Evolutionary conservation across 768 basidiomycete genomes (phyloP).

Genomic region (Butyriboletus loyo): DNA sequence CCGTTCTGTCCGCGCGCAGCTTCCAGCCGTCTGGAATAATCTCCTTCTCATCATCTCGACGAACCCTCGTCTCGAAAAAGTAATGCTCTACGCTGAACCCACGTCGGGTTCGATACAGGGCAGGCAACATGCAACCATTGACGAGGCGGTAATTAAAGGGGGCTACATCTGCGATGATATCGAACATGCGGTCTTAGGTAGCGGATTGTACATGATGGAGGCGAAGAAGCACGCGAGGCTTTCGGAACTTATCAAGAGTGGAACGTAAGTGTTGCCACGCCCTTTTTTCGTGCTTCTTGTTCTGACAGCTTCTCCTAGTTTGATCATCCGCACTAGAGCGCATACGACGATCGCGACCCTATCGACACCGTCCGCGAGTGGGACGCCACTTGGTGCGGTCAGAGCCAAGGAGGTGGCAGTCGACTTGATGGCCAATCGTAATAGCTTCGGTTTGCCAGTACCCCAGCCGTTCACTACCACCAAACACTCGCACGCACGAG

Average conservation of each 20-base stretch:
- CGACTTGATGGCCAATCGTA: constrained; percentile 7
- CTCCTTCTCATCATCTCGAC: constrained; percentile 46
- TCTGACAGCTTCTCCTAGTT: constrained; percentile 18
- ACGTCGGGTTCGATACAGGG: constrained; percentile 8
- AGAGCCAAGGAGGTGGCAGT: constrained; percentile 70
- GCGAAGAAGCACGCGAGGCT: constrained; percentile 51
- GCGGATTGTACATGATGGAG: constrained; percentile 56
- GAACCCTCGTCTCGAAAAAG: constrained; percentile 48
- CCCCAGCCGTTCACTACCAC: neutral
- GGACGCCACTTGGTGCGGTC: constrained; percentile 48
- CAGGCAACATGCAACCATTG: neutral
- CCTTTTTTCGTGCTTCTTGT: constrained; percentile 4
- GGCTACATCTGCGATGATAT: constrained; percentile 5
- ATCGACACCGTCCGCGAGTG: constrained; percentile 12
- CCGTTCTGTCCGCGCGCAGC: constrained; percentile 47
- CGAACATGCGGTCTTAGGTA: constrained; percentile 40
- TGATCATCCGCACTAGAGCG: constrained; percentile 36
- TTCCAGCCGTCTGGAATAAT: constrained; percentile 60
- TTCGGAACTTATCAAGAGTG: constrained; percentile 50
- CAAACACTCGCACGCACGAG: neutral
- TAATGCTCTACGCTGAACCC: constrained; percentile 36
- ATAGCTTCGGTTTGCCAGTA: neutral
- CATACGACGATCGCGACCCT: constrained; percentile 30
- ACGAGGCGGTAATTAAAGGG: constrained; percentile 13
- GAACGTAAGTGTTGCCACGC: constrained; percentile 40